Evolutionary conservation across 495 filamentous ascomycete species (phyloP).

Genomic region (Penicillium goetzii): DNA sequence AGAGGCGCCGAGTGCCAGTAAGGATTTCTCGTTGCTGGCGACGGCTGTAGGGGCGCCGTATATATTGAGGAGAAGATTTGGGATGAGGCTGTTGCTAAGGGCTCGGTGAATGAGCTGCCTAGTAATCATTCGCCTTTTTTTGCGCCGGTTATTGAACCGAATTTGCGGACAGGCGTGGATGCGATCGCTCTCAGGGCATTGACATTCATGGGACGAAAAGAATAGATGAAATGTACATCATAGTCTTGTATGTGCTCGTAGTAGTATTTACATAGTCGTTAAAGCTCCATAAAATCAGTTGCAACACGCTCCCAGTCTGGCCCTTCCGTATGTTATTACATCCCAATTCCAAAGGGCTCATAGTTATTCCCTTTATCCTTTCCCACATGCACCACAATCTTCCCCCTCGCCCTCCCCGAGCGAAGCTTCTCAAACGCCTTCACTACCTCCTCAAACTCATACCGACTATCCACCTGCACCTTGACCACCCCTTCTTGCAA

Average conservation of each 20-base stretch:
- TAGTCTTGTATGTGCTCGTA: no score
- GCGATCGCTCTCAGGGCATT: constrained; percentile 58
- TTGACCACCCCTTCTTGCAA: constrained; percentile 64
- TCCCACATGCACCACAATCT: constrained; percentile 67
- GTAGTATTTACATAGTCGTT: no score
- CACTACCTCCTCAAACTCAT: constrained; percentile 62
- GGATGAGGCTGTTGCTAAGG: constrained; percentile 52
- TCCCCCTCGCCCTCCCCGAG: constrained; percentile 64
- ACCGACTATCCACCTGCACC: constrained; percentile 62
- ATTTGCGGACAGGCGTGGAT: constrained; percentile 58
- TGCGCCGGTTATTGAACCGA: constrained; percentile 63
- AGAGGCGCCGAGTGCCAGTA: constrained; percentile 44
- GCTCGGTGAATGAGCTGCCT: constrained; percentile 45
- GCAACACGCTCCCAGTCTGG: background rate
- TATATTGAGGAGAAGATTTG: constrained; percentile 48
- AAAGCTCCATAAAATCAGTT: no score
- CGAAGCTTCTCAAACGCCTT: constrained; percentile 68
- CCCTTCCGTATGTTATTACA: background rate
- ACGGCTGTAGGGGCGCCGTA: constrained; percentile 54
- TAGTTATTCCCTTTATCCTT: constrained; percentile 24
- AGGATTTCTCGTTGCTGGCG: constrained; percentile 62
- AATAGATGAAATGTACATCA: background rate
- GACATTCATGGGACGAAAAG: constrained; percentile 39
- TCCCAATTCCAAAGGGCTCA: constrained; percentile 11
- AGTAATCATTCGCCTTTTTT: constrained; percentile 65